Evolutionary conservation across 331 rosid species (phyloP).

Genomic region (Stylosanthes scabra): DNA sequence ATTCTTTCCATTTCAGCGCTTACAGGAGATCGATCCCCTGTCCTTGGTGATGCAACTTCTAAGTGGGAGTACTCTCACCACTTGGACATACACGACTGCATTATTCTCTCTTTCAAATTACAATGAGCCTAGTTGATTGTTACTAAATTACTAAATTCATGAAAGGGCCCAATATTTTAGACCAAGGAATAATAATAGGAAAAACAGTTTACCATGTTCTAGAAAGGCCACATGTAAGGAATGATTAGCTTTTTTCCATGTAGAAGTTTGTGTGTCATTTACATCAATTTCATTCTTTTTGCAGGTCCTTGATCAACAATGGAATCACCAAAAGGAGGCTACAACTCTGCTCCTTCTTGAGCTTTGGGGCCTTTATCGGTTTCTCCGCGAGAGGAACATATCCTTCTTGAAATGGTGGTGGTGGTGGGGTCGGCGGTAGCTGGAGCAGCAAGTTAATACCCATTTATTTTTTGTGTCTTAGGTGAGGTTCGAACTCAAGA

Average conservation of each 20-base stretch:
- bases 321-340: conserved; percentile 76
- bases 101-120: background rate
- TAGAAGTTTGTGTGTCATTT: conserved; percentile 1
- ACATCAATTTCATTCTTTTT: conserved; percentile 74
- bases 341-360: conserved; percentile 62
- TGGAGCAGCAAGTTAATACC: conserved; percentile 38
- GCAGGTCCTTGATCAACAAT: conserved; percentile 91
- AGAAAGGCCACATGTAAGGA: background rate
- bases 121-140: conserved; percentile 10
- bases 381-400: conserved; percentile 63
- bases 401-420: conserved; percentile 92
- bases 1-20: no score
- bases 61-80: no score
- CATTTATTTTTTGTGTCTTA: no score
- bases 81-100: no score
- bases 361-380: conserved; percentile 69
- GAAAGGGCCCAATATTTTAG: background rate
- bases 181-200: background rate
- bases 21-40: no score
- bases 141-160: conserved; percentile 28
- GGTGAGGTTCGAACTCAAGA: no score
- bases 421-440: conserved; percentile 87
- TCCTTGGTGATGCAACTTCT: no score
- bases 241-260: conserved; percentile 25
- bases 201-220: conserved; percentile 16